Evolutionary conservation across 2,329 filamentous ascomycete genomes (phyloP), one percentile per base, ranked within the genome.

Genomic region (Aspergillus sergii): DNA sequence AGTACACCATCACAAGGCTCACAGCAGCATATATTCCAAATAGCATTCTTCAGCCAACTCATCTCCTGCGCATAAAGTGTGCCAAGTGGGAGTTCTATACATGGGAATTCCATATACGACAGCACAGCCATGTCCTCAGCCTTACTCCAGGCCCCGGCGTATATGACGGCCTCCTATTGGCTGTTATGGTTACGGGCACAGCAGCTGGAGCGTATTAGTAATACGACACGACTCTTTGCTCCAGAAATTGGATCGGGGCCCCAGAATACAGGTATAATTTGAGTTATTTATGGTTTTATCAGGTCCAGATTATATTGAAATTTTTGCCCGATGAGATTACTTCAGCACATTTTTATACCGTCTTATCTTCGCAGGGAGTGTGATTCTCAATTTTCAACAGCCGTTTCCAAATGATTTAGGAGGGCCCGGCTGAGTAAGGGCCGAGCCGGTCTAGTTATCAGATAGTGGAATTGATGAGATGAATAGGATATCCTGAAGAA

Each of bases 131-230:
- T 61, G 9, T 55, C 32, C 21, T 54, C 50, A 36, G 58, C 61
- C 34, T 41, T 28, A 30, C 19, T 36, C n/a, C 12, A n/a, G 8
- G 30, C 9, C 9, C 45, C n/a, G 4, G 45, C 21, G 32, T 34
- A 12, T 34, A 34, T 34, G 10, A 34, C n/a, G 45, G 4, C 12
- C 30, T 58, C 51, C 32, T 57, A 57, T 66, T 54, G n/a, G 11
- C 9, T 45, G 58, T 16, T 11, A 34, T 45, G 14, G 46, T 32
- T 11, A 1, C 53, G 30, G 36, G 34, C 32, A 43, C 45, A 14
- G 43, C 28, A 11, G 26, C 28, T 55, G 7, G 34, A 57, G 63
- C 66, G 65, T 68, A 68, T 68, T 68, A 61, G n/a, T 68, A 66
- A 68, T 68, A 68, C 66, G 66, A 57, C 57, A n/a, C 11, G 23